A percentile compares a stretch with the other conserved stretches of the same genome.
phyloP scores from a whole-genome alignment of 495 filamentous ascomycete genomes.

The Terfezia claveryi region DNA sequence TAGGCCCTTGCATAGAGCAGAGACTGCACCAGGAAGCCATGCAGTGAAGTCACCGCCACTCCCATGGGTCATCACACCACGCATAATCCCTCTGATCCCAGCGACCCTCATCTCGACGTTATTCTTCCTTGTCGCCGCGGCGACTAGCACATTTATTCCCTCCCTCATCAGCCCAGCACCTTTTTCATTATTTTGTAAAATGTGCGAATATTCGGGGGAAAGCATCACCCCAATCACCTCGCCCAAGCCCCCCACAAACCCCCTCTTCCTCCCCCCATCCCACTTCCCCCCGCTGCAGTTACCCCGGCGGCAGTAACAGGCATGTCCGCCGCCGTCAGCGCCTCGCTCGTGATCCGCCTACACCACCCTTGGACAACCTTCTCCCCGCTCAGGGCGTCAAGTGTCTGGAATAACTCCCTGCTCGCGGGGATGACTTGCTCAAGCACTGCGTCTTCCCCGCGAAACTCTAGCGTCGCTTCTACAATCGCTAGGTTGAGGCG shows the following conservation, averaged over 20 bases:
- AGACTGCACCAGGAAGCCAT: conserved; percentile 19
- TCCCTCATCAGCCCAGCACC: not conserved
- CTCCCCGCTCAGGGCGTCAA: conserved; percentile 9
- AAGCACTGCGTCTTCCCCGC: conserved; percentile 28
- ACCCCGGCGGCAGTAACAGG: not conserved
- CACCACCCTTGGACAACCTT: conserved; percentile 9
- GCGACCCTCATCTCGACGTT: conserved; percentile 14
- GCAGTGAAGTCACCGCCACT: not conserved
- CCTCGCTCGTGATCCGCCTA: conserved; percentile 22
- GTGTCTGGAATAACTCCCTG: conserved; percentile 23
- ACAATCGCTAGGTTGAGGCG: conserved; percentile 19
- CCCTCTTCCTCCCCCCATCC: conserved; percentile 14
- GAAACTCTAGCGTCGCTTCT: conserved; percentile 23
- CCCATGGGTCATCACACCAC: conserved; percentile 4
- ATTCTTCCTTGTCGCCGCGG: conserved; percentile 5
- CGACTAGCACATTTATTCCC: conserved; percentile 1
- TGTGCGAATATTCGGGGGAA: not conserved
- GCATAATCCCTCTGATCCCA: conserved; percentile 7
- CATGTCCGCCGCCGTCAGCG: conserved; percentile 28
- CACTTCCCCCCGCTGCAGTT: conserved; percentile 29
- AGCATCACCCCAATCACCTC: not conserved
- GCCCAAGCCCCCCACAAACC: not conserved
- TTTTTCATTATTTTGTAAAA: not conserved
- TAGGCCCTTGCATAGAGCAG: conserved; percentile 30
- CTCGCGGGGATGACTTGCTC: conserved; percentile 27